Base-by-base conservation (phyloP, 768 basidiomycete genomes). In the Mycena albidolilacea region DNA sequence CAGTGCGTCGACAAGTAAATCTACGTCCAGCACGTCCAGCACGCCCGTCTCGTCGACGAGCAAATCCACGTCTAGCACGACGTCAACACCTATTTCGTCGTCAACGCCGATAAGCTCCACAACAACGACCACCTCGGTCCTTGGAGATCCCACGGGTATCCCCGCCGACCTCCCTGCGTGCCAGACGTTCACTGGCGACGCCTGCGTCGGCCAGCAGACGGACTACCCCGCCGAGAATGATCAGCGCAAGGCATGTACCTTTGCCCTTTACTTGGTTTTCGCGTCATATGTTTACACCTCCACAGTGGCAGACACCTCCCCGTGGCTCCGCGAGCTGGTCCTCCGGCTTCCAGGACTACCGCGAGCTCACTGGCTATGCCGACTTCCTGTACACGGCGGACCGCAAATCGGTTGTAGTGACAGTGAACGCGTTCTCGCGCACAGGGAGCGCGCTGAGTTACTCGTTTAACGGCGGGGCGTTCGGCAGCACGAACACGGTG, bases 211-310 rank as follows among this genome's bases (percentile, higher is more conserved):
- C 35, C 59, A 69, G n/a, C 59, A 69, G 59, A 69, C 67, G 14
- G 67, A 69, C 39, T 69, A 69, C 7, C 67, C 67, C 58, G 67
- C 59, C 2, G 67, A 69, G 59, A 69, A 69, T 23, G 67, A 69
- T 44, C 67, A 69, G 39, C 67, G 67, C 59, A 69, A 61, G 59
- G 59, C 52, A 19, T 12, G 23, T 69, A 12, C 54, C 11, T 9
- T 23, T 54, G 30, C 30, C 23, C 19, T 17, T 23, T 15, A 39
- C 17, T 46, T 2, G 12, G 12, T 19, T 19, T 4, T 9, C 44
- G 2, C 17, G 37, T 30, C 30, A 30, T 30, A 7, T 7, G 10
- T 35, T 30, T 14, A 43, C 41, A 30, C 41, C 41, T 14, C 17
- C 2, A 30, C 59, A 69, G 67, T 69, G 67, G 67, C 67, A 69